Base-by-base conservation (phyloP, 1,284 basidiomycete genomes). In the Pisolithus thermaeus region DNA sequence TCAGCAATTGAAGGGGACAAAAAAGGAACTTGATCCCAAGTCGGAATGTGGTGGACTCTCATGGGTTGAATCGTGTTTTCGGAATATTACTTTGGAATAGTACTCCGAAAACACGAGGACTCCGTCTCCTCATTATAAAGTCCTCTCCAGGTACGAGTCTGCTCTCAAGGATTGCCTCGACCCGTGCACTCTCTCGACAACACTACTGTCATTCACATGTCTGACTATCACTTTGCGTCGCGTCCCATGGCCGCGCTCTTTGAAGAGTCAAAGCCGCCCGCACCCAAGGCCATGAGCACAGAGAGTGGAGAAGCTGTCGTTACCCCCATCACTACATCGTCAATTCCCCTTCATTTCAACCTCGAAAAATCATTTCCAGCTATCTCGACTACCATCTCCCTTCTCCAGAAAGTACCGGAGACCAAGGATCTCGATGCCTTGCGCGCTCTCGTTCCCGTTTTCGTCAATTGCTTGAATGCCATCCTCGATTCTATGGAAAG, bases 291-390 rank as follows among this genome's bases (percentile, higher is more conserved):
- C 1, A 54, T 54, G 23, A 56, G 49, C 49, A 18, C 60, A 16
- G 22, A 37, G 28, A 63, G 58, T 47, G 39, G 61, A 9, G 44
- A 59, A 12, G 50, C 56, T 20, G 53, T 45, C 14, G 14, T 41
- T 0, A 47, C 49, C 1, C 45, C 64, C 5, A 52, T 47, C 1
- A 51, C 60, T 44, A 42, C 30, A 7, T 20, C 43, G 25, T 25
- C 18, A 35, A 7, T 37, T 5, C 30, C 28, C 37, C 52, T 53
- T 30, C 53, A 37, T 3, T 69, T 70, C 44, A 54, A 70, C 44
- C 61, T 66, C 18, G 59, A 69, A 18, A 61, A 39, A 37, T 52
- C 65, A n/a, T 70, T 69, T 43, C 67, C 67, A 2, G 61, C 65
- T 2, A 67, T 70, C 52, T 41, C 67, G 47, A 46, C 46, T 11